Percentiles rank a stretch among this genome's conserved stretches.
These are phyloP conservation scores for Fomitopsis schrenkii DNA, from an alignment of 1,284 basidiomycete genomes.

Conservation along the genomic window DNA sequence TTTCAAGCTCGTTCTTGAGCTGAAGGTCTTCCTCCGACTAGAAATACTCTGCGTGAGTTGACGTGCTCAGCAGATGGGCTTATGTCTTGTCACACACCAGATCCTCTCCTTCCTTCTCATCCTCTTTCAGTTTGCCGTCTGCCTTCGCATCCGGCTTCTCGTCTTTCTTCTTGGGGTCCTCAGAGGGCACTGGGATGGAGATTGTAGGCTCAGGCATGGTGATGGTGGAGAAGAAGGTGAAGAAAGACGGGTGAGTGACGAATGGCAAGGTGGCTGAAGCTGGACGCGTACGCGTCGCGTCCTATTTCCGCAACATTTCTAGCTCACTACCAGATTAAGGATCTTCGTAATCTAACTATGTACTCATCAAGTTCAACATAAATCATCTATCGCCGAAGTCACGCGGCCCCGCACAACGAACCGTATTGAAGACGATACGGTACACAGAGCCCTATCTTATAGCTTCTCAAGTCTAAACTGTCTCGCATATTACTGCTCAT, in stretches of 20 bases:
- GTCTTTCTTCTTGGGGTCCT: slow-evolving; percentile 71
- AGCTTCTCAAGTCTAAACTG: too few relatives aligned
- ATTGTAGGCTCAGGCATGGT: slow-evolving; percentile 56
- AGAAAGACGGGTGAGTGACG: neutral
- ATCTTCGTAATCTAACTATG: too few relatives aligned
- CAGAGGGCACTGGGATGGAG: slow-evolving; percentile 55
- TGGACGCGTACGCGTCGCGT: slow-evolving; percentile 8
- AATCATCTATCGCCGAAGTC: too few relatives aligned
- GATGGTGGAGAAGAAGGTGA: neutral
- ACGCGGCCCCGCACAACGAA: too few relatives aligned
- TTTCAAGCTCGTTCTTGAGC: slow-evolving; percentile 93
- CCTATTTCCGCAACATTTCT: neutral
- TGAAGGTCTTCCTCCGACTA: slow-evolving; percentile 96
- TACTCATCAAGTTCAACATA: too few relatives aligned
- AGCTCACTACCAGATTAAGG: neutral
- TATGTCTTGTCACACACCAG: slow-evolving; percentile 51
- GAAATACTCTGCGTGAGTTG: neutral
- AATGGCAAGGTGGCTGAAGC: slow-evolving; percentile 1
- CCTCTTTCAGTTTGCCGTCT: slow-evolving; percentile 42
- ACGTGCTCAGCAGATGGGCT: neutral
- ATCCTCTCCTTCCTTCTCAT: slow-evolving; percentile 74
- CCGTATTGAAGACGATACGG: too few relatives aligned
- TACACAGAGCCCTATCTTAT: too few relatives aligned
- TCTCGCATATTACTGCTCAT: too few relatives aligned
- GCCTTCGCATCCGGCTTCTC: slow-evolving; percentile 38